A percentile compares a stretch with the other conserved stretches of the same genome.
Evolutionary conservation across 2,329 filamentous ascomycete genomes (phyloP).

Genomic region (Coccinonectria pachysandricola): DNA sequence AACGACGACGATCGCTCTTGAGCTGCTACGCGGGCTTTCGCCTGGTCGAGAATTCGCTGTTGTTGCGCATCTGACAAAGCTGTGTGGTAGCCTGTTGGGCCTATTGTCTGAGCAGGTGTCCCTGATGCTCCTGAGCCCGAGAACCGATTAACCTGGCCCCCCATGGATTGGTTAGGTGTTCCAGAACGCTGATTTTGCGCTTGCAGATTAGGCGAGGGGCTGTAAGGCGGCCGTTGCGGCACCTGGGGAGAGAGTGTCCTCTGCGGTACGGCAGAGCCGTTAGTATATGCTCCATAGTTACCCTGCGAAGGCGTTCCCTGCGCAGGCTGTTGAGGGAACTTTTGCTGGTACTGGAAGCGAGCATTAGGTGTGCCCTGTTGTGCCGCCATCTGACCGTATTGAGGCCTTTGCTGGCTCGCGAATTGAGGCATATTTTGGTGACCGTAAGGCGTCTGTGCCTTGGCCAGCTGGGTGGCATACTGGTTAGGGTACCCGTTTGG

Average conservation of each 20-base stretch:
- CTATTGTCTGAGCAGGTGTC: constrained; percentile 24
- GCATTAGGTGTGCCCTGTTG: constrained; percentile 33
- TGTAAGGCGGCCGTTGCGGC: constrained; percentile 26
- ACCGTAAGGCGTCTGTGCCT: constrained; percentile 41
- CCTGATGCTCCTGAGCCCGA: constrained; percentile 22
- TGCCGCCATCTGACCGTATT: constrained; percentile 29
- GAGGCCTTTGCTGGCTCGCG: constrained; percentile 35
- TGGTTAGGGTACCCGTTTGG: constrained; percentile 36
- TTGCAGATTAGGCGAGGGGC: constrained; percentile 29
- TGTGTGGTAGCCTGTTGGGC: constrained; percentile 36
- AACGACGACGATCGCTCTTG: constrained; percentile 33
- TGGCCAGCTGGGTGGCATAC: constrained; percentile 40
- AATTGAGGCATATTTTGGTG: constrained; percentile 41
- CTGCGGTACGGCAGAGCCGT: constrained; percentile 31
- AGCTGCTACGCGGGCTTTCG: constrained; percentile 36
- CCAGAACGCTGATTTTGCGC: constrained; percentile 24
- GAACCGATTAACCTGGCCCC: constrained; percentile 22
- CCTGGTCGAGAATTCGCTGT: constrained; percentile 40
- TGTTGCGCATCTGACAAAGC: constrained; percentile 40
- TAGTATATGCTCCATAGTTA: constrained; percentile 29
- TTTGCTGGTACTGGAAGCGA: constrained; percentile 31
- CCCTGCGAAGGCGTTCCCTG: constrained; percentile 26
- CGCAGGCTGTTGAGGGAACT: constrained; percentile 27
- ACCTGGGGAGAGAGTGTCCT: constrained; percentile 37
- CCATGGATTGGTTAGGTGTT: constrained; percentile 20